Conservation (phyloP, 208 protist genomes). For the Crithidia sp. region DNA sequence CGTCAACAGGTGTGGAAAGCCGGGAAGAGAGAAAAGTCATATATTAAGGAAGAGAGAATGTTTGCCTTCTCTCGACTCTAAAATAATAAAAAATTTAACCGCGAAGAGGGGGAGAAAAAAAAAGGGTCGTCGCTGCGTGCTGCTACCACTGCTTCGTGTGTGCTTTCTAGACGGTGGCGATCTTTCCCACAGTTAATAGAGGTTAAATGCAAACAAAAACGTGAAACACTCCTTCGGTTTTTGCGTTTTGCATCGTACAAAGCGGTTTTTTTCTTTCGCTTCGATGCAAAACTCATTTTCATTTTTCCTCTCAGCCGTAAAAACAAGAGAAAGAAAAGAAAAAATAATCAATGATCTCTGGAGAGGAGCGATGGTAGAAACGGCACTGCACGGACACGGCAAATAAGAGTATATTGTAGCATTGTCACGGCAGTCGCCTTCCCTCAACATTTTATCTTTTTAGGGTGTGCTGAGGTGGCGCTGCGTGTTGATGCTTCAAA, state of each 20-base stretch:
- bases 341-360: background rate
- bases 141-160: too few species aligned
- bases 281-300: background rate
- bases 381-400: too few species aligned
- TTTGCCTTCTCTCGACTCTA: background rate
- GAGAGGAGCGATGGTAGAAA: too few species aligned
- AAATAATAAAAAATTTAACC: background rate
- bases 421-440: background rate
- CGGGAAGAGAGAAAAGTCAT: too few species aligned
- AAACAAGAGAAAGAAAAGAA: background rate
- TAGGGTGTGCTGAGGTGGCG: too few species aligned
- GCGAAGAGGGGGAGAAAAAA: slow-evolving; percentile 10
- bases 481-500: too few species aligned
- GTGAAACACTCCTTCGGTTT: background rate
- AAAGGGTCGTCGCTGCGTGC: background rate
- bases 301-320: background rate
- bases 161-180: too few species aligned
- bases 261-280: slow-evolving; percentile 2
- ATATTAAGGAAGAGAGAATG: too few species aligned
- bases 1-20: too few species aligned
- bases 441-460: too few species aligned
- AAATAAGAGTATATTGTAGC: background rate
- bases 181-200: too few species aligned
- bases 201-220: background rate
- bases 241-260: too few species aligned